Evolutionary conservation across 2,329 filamentous ascomycete species (phyloP), one percentile per base, ranked within the genome.

Genomic region (Fusarium scirpi): DNA sequence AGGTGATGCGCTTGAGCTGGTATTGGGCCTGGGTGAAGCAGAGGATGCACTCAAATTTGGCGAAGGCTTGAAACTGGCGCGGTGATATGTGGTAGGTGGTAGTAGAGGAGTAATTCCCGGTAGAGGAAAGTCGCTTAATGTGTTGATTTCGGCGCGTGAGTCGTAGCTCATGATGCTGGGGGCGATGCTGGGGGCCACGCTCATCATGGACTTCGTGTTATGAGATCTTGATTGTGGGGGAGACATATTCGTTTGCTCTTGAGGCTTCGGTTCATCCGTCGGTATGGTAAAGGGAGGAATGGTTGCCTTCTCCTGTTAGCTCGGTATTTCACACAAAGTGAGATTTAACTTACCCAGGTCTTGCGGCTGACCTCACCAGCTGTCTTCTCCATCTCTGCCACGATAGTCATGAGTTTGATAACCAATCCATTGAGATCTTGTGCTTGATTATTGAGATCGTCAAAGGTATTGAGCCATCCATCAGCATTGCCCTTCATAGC

Each of bases 401-500:
- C 90, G 71, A 96, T 92, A 55, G 88, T 90, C 69, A 89, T 90
- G 22, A 98, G 87, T 78, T 92, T 89, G 41, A 89, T 87, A 43
- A 97, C 85, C 30, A 91, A 84, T 9, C 89, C 86, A 32, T 91
- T 91, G 27, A 98, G 84, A 46, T 88, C 86, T 66, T 91, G 88
- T 16, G 91, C 90, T 76, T 91, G 93, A 24, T 87, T 87, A 77
- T 94, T 90, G 63, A 98, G 85, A 58, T 91, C 91, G 57, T 90
- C 86, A 75, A 97, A 91, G 9, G 94, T 94, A 60, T 90, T 89
- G 62, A 91, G 89, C 95, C 95, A 98, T 45, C 94, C 94, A 69
- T 97, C 92, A 11, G 94, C 91, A 74, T 98, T 98, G 34, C 93
- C 93, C 76, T 92, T 91, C 94, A 98, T 98, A 40, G 94, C 94